Evolutionary conservation across 2,329 filamentous ascomycete genomes (phyloP).

Genomic region (Talaromyces sp.): DNA sequence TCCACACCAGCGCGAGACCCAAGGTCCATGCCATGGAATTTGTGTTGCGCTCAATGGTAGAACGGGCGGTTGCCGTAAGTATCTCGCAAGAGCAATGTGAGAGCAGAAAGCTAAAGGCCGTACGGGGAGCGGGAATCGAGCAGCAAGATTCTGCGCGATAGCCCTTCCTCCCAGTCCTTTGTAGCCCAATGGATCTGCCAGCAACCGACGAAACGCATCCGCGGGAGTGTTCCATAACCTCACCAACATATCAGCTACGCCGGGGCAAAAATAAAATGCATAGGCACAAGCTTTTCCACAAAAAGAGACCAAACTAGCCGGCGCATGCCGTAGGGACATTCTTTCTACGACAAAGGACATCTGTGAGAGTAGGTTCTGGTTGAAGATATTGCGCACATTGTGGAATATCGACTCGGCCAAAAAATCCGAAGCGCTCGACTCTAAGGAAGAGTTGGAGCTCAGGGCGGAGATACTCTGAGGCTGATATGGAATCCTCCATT

Average conservation of each 20-base stretch:
- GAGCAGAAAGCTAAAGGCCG: constrained; percentile 60
- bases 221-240: constrained; percentile 73
- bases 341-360: constrained; percentile 85
- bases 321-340: constrained; percentile 73
- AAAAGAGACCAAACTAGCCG: constrained; percentile 72
- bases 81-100: constrained; percentile 56
- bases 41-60: constrained; percentile 65
- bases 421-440: constrained; percentile 62
- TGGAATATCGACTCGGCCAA: constrained; percentile 74
- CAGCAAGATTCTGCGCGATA: constrained; percentile 60
- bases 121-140: constrained; percentile 66
- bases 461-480: constrained; percentile 50
- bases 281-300: constrained; percentile 88
- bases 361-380: constrained; percentile 75
- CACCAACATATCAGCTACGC: constrained; percentile 76
- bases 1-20: constrained; percentile 81
- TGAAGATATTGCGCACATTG: constrained; percentile 83
- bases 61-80: constrained; percentile 62
- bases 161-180: constrained; percentile 49
- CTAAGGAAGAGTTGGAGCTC: constrained; percentile 54
- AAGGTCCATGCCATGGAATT: constrained; percentile 80
- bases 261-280: constrained; percentile 88
- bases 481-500: constrained; percentile 67
- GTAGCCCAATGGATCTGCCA: constrained; percentile 65
- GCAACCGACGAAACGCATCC: constrained; percentile 65